Conservation (phyloP, 169 alveolate genomes). For the Plasmodium coatneyi region DNA sequence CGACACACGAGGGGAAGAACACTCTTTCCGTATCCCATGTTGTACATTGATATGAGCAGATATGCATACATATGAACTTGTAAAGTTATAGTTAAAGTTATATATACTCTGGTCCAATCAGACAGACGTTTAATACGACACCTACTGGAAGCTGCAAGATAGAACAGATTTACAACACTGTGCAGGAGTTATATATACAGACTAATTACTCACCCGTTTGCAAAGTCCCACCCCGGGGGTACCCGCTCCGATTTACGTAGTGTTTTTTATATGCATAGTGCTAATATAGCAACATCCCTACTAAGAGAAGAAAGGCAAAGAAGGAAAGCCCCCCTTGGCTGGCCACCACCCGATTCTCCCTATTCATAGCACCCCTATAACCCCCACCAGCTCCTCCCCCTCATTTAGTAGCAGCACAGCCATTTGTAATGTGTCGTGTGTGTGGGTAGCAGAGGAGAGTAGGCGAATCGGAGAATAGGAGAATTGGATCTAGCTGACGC, state of each 20-base stretch:
- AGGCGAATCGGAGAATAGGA: neutral
- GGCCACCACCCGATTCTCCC: neutral
- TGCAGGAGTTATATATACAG: neutral
- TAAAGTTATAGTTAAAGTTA: too few species aligned
- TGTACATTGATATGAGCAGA: neutral
- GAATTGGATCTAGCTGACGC: constrained; percentile 5
- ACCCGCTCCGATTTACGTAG: neutral
- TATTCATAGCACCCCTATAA: neutral
- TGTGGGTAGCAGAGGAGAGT: constrained; percentile 13
- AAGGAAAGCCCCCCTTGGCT: neutral
- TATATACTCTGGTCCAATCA: too few species aligned
- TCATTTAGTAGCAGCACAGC: neutral
- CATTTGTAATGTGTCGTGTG: neutral
- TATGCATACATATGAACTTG: too few species aligned
- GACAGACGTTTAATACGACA: too few species aligned
- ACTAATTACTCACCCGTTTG: neutral
- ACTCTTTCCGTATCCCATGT: neutral
- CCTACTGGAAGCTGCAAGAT: too few species aligned
- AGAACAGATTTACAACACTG: too few species aligned
- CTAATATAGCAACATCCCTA: neutral
- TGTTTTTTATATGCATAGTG: neutral
- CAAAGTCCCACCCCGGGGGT: neutral
- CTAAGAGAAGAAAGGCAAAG: neutral
- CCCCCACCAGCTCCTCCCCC: neutral
- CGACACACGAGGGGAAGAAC: neutral